phyloP scores from a whole-genome alignment of 306 rosid species.

The apple (Malus domestica) region ASM211411v1 NC_041801.1:32193501-32194000 shows the following conservation, averaged over 20 bases:
- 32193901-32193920: slow-evolving; percentile 20
- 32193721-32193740: not conserved
- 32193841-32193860: too few species aligned
- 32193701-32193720: slow-evolving; percentile 31
- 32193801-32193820: too few species aligned
- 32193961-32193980: too few species aligned
- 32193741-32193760: too few species aligned
- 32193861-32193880: too few species aligned
- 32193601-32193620: slow-evolving; percentile 26
- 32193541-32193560: slow-evolving; percentile 30
- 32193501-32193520: slow-evolving; percentile 43
- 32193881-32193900: not conserved
- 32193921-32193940: not conserved
- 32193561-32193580: slow-evolving; percentile 34
- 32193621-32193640: slow-evolving; percentile 45
- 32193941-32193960: too few species aligned
- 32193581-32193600: slow-evolving; percentile 53
- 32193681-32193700: slow-evolving; percentile 51
- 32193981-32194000: too few species aligned
- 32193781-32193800: too few species aligned
- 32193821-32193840: too few species aligned
- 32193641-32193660: slow-evolving; percentile 38
- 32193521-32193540: slow-evolving; percentile 19
- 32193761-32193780: too few species aligned
- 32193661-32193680: slow-evolving; percentile 29